Percentiles rank a stretch among this genome's conserved stretches.
phyloP scores from a whole-genome alignment of 2,329 filamentous ascomycete species.

The Trichoderma koningiopsis region DNA sequence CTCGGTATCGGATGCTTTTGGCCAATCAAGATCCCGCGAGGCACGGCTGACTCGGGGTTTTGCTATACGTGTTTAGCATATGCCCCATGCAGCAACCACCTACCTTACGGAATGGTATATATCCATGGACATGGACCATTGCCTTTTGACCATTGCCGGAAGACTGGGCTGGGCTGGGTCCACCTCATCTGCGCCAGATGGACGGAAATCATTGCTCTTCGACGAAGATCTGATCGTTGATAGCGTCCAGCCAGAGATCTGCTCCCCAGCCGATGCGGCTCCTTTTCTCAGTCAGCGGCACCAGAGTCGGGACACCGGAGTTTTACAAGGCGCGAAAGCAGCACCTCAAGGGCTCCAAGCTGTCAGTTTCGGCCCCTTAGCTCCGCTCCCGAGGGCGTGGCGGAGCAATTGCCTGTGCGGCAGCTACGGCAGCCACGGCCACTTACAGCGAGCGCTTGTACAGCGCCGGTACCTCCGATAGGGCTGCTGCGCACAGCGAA shows the following conservation, averaged over 20 bases:
- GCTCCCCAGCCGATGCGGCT: not conserved
- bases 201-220: not conserved
- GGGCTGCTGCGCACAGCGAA: not conserved
- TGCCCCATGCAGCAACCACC: not conserved
- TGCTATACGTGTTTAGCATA: not conserved
- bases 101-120: not conserved
- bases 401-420: constrained; percentile 22
- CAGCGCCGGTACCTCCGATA: not conserved
- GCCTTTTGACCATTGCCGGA: not conserved
- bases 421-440: constrained; percentile 22
- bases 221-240: too few species aligned
- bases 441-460: constrained; percentile 7
- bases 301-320: not conserved
- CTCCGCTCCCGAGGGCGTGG: constrained; percentile 21
- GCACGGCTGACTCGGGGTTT: not conserved
- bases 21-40: not conserved
- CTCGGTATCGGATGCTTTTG: constrained; percentile 9
- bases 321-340: not conserved
- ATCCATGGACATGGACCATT: not conserved
- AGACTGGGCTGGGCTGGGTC: not conserved
- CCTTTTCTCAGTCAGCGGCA: not conserved
- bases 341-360: not conserved
- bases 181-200: not conserved
- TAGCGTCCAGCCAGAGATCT: not conserved
- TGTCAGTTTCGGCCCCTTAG: constrained; percentile 4